Percentiles rank a stretch among this genome's conserved stretches.
phyloP scores from a whole-genome alignment of 345 rosid genomes.

The Pistacia integerrima region DNA sequence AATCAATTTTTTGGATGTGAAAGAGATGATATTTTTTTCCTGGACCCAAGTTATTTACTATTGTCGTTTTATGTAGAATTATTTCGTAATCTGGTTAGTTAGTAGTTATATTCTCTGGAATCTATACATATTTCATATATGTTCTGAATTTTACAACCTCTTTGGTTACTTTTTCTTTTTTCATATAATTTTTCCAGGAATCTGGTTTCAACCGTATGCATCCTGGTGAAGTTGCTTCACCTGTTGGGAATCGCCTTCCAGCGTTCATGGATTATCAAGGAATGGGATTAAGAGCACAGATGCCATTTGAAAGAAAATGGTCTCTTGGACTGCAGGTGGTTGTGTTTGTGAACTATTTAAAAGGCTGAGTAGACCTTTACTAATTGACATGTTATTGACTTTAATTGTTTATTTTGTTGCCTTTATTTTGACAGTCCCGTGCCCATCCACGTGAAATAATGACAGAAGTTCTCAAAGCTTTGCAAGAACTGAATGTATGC shows the following conservation, averaged over 20 bases:
- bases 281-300: constrained; percentile 58
- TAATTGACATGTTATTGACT: not conserved
- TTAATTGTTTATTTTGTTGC: not conserved
- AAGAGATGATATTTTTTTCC: not conserved
- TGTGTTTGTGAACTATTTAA: not conserved
- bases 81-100: constrained; percentile 2
- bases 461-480: constrained; percentile 82
- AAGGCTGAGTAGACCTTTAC: not conserved
- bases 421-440: constrained; percentile 57
- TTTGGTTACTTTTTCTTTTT: not conserved
- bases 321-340: constrained; percentile 94
- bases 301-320: constrained; percentile 77
- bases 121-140: not conserved
- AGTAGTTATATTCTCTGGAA: not conserved
- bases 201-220: constrained; percentile 63
- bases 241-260: constrained; percentile 58
- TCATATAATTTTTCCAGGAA: constrained; percentile 47
- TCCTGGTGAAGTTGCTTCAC: constrained; percentile 54
- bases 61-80: not conserved
- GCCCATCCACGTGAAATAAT: constrained; percentile 92
- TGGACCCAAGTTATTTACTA: not conserved
- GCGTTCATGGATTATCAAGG: constrained; percentile 83
- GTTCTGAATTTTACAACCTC: not conserved
- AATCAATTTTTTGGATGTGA: not conserved
- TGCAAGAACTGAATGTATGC: constrained; percentile 78